Evolutionary conservation across 805 yeast genomes (phyloP), one percentile per base, ranked within the genome.

Genomic region (Metschnikowia corniflorae): DNA sequence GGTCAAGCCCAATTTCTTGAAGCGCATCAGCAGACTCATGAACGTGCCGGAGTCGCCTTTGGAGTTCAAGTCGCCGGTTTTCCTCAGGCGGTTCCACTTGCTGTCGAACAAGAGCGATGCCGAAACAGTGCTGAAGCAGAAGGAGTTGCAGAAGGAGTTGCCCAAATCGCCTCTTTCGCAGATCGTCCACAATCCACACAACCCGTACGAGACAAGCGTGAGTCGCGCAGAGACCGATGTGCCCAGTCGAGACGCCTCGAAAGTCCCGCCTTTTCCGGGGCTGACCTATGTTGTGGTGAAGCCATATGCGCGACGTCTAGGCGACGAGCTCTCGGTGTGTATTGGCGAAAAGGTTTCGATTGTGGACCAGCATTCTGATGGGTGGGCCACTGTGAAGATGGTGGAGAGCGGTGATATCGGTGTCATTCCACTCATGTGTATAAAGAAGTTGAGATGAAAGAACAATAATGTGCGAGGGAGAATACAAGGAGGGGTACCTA

Each of bases 341-440:
- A 37, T 51, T 3, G 70, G 70, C 1, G 68, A 68, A 25, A 39
- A 42, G 17, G 65, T 61, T 2, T 23, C 36, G 6, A 34, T 63
- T 3, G 32, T 51, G 17, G 49, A 51, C 16, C 46, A 43, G 5
- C 62, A 57, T 39, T 42, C 58, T 9, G 71, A 65, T 31, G 70
- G 68, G 3, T 68, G 73, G 73, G 64, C 68, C 40, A 50, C 51
- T 14, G 62, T 63, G 13, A 51, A 47, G 19, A 7, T 49, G 14
- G 28, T 43, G 1, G 45, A 39, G 5, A 47, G 47, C 10, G 44
- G 38, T 1, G 43, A 40, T 10, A 39, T 36, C 7, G 71, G 73
- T 2, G 55, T 65, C 44, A 60, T 64, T 3, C 73, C 73, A 0
- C 44, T 47, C 27, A 39, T 53, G 28, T 36, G 39, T 19, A 26